Evolutionary conservation across 2,329 filamentous ascomycete genomes (phyloP), one percentile per base, ranked within the genome.

Genomic region (Cladosporium sp.): DNA sequence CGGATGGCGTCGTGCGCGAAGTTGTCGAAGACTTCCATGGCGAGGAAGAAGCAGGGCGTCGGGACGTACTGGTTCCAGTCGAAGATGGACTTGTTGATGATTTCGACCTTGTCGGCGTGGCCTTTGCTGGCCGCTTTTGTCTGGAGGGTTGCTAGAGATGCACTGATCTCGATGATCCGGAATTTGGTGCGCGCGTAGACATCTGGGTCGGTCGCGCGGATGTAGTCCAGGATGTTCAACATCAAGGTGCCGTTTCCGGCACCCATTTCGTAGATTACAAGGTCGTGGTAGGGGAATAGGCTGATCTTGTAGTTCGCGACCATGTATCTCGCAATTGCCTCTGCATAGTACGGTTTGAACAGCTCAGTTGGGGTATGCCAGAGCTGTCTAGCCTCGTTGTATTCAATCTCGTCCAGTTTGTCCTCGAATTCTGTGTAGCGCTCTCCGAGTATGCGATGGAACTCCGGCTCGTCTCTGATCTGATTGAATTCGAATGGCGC

Each of bases 361-460:
- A 98, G 82, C 74, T 98, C 93, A 0, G 93, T 98, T 0, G 95
- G 93, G 10, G 93, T 98, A 70, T 98, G 95, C 93, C 93, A 98
- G 43, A 98, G 78, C 74, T 98, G 93, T 9, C 93, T 83, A 38
- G 88, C 86, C 44, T 87, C 82, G 73, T 88, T 82, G 43, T 81
- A 81, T 18, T 85, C 77, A 54, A 81, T 77, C 43, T 79, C 80
- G 68, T 98, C 95, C 54, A 98, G 81, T 18, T 77, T 74, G 67
- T 97, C 89, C 71, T 98, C 93, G 65, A 98, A 97, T 59, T 88
- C 83, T 43, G 83, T 87, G 69, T 97, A 98, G 57, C 89, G 83
- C 59, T 84, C 77, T 38, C 88, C 85, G 1, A 97, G 77, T 57
- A 87, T 72, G 40, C 78, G 72, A 69, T 95, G 83, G 74, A 98